A percentile compares a stretch with the other conserved stretches of the same genome.
These are phyloP conservation scores for Cetraspora pellucida DNA, from an alignment of 192 early-diverging fungal species.

Conservation along the genomic window DNA sequence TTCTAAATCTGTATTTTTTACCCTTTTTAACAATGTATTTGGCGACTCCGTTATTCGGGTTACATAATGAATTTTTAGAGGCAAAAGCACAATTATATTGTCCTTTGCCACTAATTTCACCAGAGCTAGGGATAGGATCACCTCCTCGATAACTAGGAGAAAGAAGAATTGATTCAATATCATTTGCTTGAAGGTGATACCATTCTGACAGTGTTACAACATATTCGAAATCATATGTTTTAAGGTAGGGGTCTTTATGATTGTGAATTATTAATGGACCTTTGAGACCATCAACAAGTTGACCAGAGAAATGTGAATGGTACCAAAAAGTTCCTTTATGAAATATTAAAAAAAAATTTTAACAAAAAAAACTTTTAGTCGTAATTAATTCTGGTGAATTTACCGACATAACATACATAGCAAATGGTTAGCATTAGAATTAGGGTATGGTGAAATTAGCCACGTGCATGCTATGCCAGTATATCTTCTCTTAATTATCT, in stretches of 20 bases:
- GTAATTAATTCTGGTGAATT: too few species aligned
- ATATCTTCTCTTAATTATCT: too few species aligned
- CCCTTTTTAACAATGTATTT: constrained; percentile 35
- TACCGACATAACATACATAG: too few species aligned
- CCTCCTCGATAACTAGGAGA: background rate
- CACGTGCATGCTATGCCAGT: too few species aligned
- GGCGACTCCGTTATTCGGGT: background rate
- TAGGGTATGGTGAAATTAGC: too few species aligned
- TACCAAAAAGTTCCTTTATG: constrained; percentile 49
- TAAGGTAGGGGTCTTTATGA: constrained; percentile 39
- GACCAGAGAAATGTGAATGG: constrained; percentile 61
- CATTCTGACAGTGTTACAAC: constrained; percentile 63
- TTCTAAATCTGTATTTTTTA: constrained; percentile 75
- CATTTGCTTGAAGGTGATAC: background rate
- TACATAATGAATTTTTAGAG: background rate
- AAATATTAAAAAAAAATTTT: too few species aligned
- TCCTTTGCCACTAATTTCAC: background rate
- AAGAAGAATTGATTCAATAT: background rate
- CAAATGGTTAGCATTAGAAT: too few species aligned
- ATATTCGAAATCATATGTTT: constrained; percentile 60
- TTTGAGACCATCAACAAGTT: constrained; percentile 72
- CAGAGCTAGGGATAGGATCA: background rate
- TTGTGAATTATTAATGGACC: constrained; percentile 66
- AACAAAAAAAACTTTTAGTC: too few species aligned
- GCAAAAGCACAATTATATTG: background rate